A percentile compares a stretch with the other conserved stretches of the same genome.
Evolutionary conservation across 2,329 filamentous ascomycete genomes (phyloP).

Genomic region (Colletotrichum sp.): DNA sequence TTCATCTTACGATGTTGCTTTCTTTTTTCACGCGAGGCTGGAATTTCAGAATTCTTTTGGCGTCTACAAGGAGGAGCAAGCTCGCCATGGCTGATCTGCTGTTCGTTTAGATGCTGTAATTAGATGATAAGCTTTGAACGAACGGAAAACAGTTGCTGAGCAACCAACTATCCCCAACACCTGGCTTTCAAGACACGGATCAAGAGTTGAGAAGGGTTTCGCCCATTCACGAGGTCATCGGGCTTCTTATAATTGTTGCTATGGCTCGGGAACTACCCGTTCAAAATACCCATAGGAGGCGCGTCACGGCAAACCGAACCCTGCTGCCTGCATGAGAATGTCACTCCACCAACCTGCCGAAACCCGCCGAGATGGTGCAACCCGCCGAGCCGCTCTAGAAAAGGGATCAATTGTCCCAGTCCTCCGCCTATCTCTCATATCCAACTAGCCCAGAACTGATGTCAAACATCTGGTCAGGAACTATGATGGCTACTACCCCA

Average conservation of each 20-base stretch:
- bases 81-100: neutral
- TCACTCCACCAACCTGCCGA: neutral
- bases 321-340: neutral
- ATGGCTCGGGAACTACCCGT: neutral
- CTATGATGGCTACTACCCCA: neutral
- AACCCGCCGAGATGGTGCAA: neutral
- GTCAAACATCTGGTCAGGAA: no score
- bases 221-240: neutral
- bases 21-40: neutral
- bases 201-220: neutral
- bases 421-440: neutral
- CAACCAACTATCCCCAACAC: neutral
- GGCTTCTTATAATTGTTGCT: neutral
- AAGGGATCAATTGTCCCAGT: neutral
- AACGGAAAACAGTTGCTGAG: neutral
- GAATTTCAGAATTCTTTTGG: neutral
- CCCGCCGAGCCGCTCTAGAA: neutral
- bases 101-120: neutral
- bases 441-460: neutral
- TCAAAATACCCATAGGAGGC: neutral
- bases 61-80: neutral
- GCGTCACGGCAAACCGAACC: neutral
- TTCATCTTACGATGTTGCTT: neutral
- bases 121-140: rapidly evolving
- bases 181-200: neutral